Percentiles rank a stretch among this genome's conserved stretches.
Conservation (phyloP, 2,329 filamentous ascomycete species). For the Hypomyces perniciosus region DNA sequence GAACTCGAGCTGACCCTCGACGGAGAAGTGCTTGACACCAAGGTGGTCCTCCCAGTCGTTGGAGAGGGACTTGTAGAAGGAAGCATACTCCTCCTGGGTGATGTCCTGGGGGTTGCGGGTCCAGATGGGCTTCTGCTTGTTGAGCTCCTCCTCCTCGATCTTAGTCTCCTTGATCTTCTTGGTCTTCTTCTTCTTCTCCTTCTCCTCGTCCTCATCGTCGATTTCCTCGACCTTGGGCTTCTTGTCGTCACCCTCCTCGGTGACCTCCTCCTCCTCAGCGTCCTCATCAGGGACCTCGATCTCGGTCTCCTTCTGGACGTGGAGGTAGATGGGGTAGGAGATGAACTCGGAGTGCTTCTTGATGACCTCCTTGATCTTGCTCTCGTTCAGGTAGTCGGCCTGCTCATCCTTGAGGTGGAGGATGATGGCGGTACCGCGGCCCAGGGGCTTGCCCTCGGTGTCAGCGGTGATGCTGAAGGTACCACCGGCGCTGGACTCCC, state of each 20-base stretch:
- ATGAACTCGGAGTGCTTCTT: conserved; percentile 99
- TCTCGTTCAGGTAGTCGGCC: conserved; percentile 95
- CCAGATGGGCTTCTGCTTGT: conserved; percentile 99
- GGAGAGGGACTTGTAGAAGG: conserved; percentile 99
- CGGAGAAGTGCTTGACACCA: conserved; percentile 99
- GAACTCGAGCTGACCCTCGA: conserved; percentile 99
- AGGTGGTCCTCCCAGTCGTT: conserved; percentile 99
- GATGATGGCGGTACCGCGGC: conserved; percentile 95
- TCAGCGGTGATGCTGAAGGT: conserved; percentile 92
- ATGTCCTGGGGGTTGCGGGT: conserved; percentile 97
- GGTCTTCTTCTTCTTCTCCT: conserved; percentile 93
- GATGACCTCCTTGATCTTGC: conserved; percentile 99
- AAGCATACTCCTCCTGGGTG: conserved; percentile 89
- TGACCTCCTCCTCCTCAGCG: conserved; percentile 63
- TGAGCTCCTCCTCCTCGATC: conserved; percentile 98
- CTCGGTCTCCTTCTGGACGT: conserved; percentile 99
- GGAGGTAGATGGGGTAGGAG: conserved; percentile 99
- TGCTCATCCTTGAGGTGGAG: conserved; percentile 99
- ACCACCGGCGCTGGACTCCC: conserved; percentile 95
- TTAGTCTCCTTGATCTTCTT: conserved; percentile 99
- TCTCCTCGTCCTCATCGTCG: conserved; percentile 75
- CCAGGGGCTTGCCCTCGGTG: conserved; percentile 83
- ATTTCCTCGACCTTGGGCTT: conserved; percentile 95
- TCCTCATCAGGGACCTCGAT: conserved; percentile 98
- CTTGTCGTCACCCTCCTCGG: conserved; percentile 78